Evolutionary conservation across 106 monocot genomes (phyloP).

Genomic region (Ottelia alismoides): DNA sequence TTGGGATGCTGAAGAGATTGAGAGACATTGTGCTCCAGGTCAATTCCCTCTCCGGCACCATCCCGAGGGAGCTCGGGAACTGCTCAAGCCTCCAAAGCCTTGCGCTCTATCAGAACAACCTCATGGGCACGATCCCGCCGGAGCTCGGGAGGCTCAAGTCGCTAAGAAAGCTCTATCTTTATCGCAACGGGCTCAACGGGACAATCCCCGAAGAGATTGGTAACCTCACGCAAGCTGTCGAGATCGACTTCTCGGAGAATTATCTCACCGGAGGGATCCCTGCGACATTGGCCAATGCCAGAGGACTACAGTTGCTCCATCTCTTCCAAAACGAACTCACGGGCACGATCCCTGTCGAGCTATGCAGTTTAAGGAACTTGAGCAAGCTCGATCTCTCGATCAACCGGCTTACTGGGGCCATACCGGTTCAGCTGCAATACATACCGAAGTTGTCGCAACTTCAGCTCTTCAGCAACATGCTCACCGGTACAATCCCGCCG

Average conservation of each 20-base stretch:
- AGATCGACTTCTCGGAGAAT: slow-evolving; percentile 83
- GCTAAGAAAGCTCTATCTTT: slow-evolving; percentile 52
- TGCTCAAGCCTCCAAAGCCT: slow-evolving; percentile 45
- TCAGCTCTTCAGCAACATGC: slow-evolving; percentile 51
- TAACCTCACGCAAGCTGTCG: slow-evolving; percentile 25
- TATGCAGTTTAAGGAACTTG: slow-evolving; percentile 30
- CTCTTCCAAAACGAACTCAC: slow-evolving; percentile 62
- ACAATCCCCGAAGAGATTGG: slow-evolving; percentile 47
- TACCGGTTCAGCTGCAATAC: slow-evolving; percentile 57
- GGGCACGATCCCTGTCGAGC: slow-evolving; percentile 55
- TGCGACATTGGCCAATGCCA: slow-evolving; percentile 40
- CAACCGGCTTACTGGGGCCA: slow-evolving; percentile 51
- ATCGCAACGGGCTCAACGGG: slow-evolving; percentile 50
- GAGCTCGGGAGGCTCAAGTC: slow-evolving; percentile 38
- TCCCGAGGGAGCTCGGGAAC: slow-evolving; percentile 58
- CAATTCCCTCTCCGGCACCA: slow-evolving; percentile 42
- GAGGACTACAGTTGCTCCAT: slow-evolving; percentile 49
- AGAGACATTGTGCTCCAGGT: slow-evolving; percentile 65
- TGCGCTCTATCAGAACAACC: slow-evolving; percentile 44
- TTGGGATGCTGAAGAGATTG: slow-evolving; percentile 37
- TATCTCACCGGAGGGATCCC: slow-evolving; percentile 45
- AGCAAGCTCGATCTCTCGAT: slow-evolving; percentile 58
- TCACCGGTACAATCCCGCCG: slow-evolving; percentile 52
- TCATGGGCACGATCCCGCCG: slow-evolving; percentile 46
- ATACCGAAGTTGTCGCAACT: slow-evolving; percentile 48